Base-by-base conservation (phyloP, 2,329 filamentous ascomycete genomes). In the Aspergillus sergii region DNA sequence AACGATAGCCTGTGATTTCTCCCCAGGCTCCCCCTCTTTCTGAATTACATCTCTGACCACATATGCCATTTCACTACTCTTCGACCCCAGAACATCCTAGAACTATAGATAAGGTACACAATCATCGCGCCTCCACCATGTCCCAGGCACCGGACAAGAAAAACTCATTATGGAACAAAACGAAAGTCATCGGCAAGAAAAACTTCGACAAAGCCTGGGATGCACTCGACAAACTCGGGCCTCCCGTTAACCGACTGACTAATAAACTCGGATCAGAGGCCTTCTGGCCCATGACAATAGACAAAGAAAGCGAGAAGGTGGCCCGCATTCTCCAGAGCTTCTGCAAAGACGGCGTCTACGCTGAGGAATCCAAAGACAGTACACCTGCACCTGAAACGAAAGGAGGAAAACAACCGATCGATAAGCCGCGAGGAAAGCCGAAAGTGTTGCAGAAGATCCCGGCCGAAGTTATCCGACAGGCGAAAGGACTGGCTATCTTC, bases 221-320 rank as follows among this genome's bases (percentile, higher is more conserved):
- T 51, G 84, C 84, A 69, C 83, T 88, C 45, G 89, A 91, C 76
- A 90, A 90, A 74, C 81, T 90, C 10, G 90, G 91, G 64, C 83
- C 85, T 1, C 92, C 92, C 1, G 88, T 96, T 72, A 96, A 96
- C 76, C 88, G 85, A 62, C 78, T 96, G 21, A 91, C 89, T 16
- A 93, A 96, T 78, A 93, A 90, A 79, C 82, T 96, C 41, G 92
- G 93, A 62, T 85, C 85, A 28, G 92, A 95, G 75, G 88, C 90
- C 19, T 94, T 94, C 73, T 94, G 91, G 91, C 92, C 92, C 2
- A 90, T 91, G 28, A 91, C 89, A 1, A 83, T 97, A 58, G 94
- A 97, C 75, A 90, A 91, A 68, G 93, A 97, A 82, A 91, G 91
- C 77, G 92, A 97, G 79, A 97, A 96, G 81, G 91, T 93, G 58